Evolutionary conservation across 2,329 filamentous ascomycete species (phyloP).

Genomic region (Verticillium dahliae): DNA sequence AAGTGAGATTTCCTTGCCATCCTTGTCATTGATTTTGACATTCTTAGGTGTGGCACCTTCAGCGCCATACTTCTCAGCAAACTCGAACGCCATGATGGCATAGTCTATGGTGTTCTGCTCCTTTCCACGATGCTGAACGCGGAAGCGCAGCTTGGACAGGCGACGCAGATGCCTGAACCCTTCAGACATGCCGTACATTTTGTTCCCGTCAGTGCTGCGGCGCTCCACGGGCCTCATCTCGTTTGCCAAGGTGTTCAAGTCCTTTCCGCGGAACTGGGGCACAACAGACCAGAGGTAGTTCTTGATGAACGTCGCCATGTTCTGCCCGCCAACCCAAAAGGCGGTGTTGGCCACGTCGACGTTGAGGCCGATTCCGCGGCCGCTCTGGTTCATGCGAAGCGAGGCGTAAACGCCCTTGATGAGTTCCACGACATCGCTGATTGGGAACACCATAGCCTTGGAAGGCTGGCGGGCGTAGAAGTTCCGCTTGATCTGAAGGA

Average conservation of each 20-base stretch:
- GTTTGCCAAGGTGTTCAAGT: slow-evolving; percentile 17
- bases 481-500: slow-evolving; percentile 70
- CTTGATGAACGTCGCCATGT: slow-evolving; percentile 22
- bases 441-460: slow-evolving; percentile 36
- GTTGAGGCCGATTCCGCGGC: slow-evolving; percentile 69
- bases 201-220: slow-evolving; percentile 11
- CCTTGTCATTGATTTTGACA: slow-evolving; percentile 32
- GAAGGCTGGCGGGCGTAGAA: slow-evolving; percentile 62
- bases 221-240: slow-evolving; percentile 27
- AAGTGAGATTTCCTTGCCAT: slow-evolving; percentile 37
- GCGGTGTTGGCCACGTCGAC: slow-evolving; percentile 87
- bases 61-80: slow-evolving; percentile 31
- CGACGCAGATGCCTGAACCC: slow-evolving; percentile 49
- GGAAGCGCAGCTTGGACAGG: slow-evolving; percentile 50
- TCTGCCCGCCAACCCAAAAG: slow-evolving; percentile 60
- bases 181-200: slow-evolving; percentile 32
- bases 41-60: slow-evolving; percentile 43
- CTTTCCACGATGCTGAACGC: slow-evolving; percentile 46
- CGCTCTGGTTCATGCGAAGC: slow-evolving; percentile 63
- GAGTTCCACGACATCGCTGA: slow-evolving; percentile 62
- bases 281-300: slow-evolving; percentile 19
- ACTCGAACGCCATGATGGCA: slow-evolving; percentile 45
- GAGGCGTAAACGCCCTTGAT: slow-evolving; percentile 88
- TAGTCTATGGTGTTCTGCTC: slow-evolving; percentile 39
- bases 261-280: slow-evolving; percentile 1